Conservation (phyloP, 2,329 filamentous ascomycete genomes). For the Achaetomium macrosporum region DNA sequence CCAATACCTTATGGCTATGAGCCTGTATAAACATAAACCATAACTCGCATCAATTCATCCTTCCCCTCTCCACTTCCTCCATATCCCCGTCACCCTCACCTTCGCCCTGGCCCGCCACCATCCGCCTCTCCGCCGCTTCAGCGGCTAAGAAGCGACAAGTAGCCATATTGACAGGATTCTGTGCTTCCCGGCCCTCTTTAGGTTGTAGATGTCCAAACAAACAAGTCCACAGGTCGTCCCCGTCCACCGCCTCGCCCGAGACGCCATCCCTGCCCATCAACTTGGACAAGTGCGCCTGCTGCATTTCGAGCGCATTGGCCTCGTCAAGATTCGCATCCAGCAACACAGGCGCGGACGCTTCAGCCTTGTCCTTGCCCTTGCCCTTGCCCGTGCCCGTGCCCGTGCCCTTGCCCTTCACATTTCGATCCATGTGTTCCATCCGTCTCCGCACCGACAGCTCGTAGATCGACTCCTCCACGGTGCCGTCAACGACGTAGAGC, state of each 20-base stretch:
- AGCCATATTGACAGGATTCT: constrained; percentile 29
- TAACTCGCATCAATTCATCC: background rate
- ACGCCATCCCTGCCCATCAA: constrained; percentile 64
- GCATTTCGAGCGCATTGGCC: constrained; percentile 78
- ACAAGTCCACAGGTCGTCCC: constrained; percentile 81
- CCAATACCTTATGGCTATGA: too few species aligned
- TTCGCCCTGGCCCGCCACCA: background rate
- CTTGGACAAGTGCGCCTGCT: constrained; percentile 63
- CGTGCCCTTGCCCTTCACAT: constrained; percentile 31
- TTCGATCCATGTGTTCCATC: constrained; percentile 64
- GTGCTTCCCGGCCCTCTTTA: constrained; percentile 24
- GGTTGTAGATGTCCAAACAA: constrained; percentile 58
- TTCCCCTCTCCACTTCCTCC: background rate
- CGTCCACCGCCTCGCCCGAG: constrained; percentile 73
- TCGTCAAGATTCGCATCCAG: constrained; percentile 64
- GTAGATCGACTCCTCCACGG: constrained; percentile 89
- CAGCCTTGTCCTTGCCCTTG: too few species aligned
- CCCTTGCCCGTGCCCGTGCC: background rate
- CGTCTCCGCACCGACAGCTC: constrained; percentile 75
- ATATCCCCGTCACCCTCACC: background rate
- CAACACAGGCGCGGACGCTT: constrained; percentile 36
- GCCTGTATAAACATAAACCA: too few species aligned
- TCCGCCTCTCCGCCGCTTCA: constrained; percentile 39
- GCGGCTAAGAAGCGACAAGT: constrained; percentile 40
- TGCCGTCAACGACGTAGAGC: constrained; percentile 87